A percentile compares a stretch with the other conserved stretches of the same genome.
phyloP scores from a whole-genome alignment of 2,329 filamentous ascomycete species.

The Colletotrichum sp. region DNA sequence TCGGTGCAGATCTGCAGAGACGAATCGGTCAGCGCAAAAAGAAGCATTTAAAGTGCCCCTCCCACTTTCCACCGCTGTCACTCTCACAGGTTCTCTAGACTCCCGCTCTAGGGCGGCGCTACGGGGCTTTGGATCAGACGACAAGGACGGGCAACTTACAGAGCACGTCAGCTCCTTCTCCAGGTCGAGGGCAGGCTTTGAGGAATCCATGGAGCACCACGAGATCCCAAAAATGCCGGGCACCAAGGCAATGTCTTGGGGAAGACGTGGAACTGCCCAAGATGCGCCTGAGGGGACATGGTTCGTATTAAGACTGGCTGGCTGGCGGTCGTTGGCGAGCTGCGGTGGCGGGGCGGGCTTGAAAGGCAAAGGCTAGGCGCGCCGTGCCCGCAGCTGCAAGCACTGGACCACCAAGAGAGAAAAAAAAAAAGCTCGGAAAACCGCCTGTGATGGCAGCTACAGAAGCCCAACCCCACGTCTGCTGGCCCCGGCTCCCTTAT shows the following conservation, averaged over 20 bases:
- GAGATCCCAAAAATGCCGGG: slow-evolving; percentile 14
- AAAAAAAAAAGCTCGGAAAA: not conserved
- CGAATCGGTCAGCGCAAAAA: slow-evolving; percentile 2
- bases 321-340: not conserved
- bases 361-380: slow-evolving; percentile 5
- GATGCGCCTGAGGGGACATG: slow-evolving; percentile 8
- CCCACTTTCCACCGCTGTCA: not conserved
- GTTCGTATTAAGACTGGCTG: slow-evolving; percentile 14
- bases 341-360: slow-evolving; percentile 18
- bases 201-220: slow-evolving; percentile 48
- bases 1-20: slow-evolving; percentile 87
- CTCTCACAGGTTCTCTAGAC: not conserved
- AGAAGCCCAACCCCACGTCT: slow-evolving; percentile 14
- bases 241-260: slow-evolving; percentile 5
- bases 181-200: slow-evolving; percentile 67
- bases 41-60: not conserved
- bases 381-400: slow-evolving; percentile 4
- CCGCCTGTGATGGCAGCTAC: not conserved
- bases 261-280: not conserved
- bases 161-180: slow-evolving; percentile 96
- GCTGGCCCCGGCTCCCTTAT: not conserved
- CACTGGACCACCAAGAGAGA: not conserved
- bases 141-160: slow-evolving; percentile 59
- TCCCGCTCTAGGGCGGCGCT: slow-evolving; percentile 4
- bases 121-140: slow-evolving; percentile 17